Percentiles rank a stretch among this genome's conserved stretches.
These are phyloP conservation scores for Solanum rostratum DNA, from an alignment of 257 asterid species.

Conservation along the genomic window DNA sequence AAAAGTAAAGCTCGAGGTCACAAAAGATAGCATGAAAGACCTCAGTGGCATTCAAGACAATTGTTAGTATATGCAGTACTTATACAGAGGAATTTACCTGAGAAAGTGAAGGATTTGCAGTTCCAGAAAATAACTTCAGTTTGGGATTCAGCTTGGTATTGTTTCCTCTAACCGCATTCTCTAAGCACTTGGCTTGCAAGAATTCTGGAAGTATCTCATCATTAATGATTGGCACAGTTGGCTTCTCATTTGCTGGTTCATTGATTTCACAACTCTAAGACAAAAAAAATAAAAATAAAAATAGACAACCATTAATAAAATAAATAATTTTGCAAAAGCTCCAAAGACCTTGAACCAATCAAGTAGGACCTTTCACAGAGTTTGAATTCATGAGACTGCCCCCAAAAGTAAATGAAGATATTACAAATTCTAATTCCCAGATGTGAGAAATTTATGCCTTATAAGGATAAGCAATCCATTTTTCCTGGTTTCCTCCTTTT, in stretches of 20 bases:
- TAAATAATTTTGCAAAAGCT: not conserved
- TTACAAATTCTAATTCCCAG: not conserved
- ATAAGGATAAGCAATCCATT: not conserved
- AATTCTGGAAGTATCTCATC: conserved; percentile 46
- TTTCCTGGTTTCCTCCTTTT: not conserved
- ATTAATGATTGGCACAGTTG: conserved; percentile 55
- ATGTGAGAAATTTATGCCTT: not conserved
- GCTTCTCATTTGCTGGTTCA: conserved; percentile 60
- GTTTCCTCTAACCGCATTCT: conserved; percentile 23
- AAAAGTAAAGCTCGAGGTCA: not conserved
- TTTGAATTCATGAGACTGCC: not conserved
- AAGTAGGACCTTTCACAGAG: not conserved
- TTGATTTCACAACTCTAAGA: conserved; percentile 55
- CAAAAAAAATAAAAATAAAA: not conserved
- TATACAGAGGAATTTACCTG: conserved; percentile 32
- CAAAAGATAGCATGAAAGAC: not conserved
- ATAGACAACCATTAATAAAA: not conserved
- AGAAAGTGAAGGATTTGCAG: conserved; percentile 60
- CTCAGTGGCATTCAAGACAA: not conserved
- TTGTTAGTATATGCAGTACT: not conserved
- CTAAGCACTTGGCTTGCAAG: conserved; percentile 47
- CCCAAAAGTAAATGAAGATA: not conserved
- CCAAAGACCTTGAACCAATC: not conserved
- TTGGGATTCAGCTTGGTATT: conserved; percentile 40
- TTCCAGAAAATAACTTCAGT: conserved; percentile 69